phyloP scores from a whole-genome alignment of 2,329 filamentous ascomycete genomes.

The Boeremia exigua region DNA sequence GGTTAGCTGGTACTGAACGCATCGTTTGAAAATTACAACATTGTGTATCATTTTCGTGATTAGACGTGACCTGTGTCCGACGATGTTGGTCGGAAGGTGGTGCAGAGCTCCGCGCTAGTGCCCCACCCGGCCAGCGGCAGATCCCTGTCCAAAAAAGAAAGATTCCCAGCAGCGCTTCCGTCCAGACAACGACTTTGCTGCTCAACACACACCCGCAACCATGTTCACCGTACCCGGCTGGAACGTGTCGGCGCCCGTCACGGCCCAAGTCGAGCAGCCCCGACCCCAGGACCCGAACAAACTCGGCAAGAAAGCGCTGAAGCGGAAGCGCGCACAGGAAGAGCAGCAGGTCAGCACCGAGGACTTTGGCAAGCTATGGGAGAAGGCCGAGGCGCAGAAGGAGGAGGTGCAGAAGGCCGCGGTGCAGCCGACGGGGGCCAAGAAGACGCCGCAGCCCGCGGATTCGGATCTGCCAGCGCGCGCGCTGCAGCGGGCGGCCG shows the following conservation, averaged over 20 bases:
- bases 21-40: no score
- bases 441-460: slow-evolving; percentile 55
- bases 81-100: no score
- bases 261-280: slow-evolving; percentile 66
- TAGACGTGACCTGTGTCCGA: no score
- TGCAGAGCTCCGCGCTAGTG: no score
- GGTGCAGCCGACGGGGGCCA: slow-evolving; percentile 31
- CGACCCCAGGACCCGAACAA: slow-evolving; percentile 46
- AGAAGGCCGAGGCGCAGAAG: slow-evolving; percentile 57
- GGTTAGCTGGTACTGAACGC: no score
- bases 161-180: no score
- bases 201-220: slow-evolving; percentile 18
- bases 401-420: slow-evolving; percentile 39
- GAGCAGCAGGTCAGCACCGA: slow-evolving; percentile 79
- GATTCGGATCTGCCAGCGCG: slow-evolving; percentile 9
- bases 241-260: slow-evolving; percentile 79
- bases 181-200: no score
- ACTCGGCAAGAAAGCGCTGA: slow-evolving; percentile 63
- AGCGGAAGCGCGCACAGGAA: slow-evolving; percentile 67
- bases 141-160: no score
- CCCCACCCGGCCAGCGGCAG: no score
- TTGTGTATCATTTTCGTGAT: no score
- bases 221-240: slow-evolving; percentile 97
- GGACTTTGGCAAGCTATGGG: slow-evolving; percentile 53
- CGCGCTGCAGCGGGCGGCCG: slow-evolving; percentile 60